Evolutionary conservation across 768 basidiomycete species (phyloP).

Genomic region (Lepiota brunneoincarnata): DNA sequence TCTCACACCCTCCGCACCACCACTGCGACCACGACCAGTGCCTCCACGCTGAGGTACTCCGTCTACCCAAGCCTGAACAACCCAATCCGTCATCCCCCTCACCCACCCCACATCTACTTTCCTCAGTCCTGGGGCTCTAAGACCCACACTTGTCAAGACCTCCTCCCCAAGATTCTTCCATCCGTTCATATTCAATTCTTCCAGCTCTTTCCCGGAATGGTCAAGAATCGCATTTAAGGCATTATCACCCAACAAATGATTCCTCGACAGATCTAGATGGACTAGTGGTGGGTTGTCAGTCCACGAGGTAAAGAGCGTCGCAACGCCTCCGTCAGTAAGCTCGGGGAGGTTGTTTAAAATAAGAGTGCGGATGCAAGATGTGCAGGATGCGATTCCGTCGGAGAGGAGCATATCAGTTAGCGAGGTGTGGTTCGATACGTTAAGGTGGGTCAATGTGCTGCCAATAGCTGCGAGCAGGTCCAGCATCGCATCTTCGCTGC

Average conservation of each 20-base stretch:
- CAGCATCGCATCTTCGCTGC: conserved; percentile 55
- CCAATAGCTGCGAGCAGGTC: conserved; percentile 57
- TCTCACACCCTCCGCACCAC: conserved; percentile 16
- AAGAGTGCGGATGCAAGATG: conserved; percentile 47
- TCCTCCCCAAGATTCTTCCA: conserved; percentile 63
- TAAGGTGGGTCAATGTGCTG: conserved; percentile 50
- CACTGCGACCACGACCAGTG: conserved; percentile 1
- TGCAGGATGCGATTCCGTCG: conserved; percentile 54
- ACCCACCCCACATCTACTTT: conserved; percentile 86
- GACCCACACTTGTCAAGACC: conserved; percentile 30
- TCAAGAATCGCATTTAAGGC: conserved; percentile 62
- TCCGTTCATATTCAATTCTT: conserved; percentile 70
- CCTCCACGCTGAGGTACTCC: conserved; percentile 17
- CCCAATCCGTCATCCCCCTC: conserved; percentile 77
- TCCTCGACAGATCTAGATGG: conserved; percentile 61
- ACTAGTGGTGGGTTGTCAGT: conserved; percentile 44
- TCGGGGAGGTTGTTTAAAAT: conserved; percentile 52
- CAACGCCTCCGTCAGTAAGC: conserved; percentile 70
- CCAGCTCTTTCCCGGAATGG: conserved; percentile 62
- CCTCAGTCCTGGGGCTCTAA: conserved; percentile 39
- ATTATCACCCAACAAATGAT: conserved; percentile 44
- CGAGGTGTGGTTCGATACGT: conserved; percentile 67
- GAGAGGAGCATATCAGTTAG: conserved; percentile 61
- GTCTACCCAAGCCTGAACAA: conserved; percentile 66
- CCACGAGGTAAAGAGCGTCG: conserved; percentile 66